Conservation (phyloP, 306 rosid genomes). For the Psophocarpus tetragonolobus region DNA sequence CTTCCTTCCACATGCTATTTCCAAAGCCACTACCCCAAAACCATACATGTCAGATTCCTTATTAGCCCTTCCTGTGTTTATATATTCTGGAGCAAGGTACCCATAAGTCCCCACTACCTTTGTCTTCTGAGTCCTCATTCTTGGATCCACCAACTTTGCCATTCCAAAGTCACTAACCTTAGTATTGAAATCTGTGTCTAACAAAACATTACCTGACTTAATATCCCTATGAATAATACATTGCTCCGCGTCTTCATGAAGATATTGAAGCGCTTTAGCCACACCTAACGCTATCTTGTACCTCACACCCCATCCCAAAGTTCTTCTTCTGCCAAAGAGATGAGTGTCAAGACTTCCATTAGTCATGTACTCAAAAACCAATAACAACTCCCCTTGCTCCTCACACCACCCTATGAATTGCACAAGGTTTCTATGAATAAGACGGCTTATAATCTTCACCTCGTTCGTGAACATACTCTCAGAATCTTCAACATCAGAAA, state of each 20-base stretch:
- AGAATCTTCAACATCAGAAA: neutral
- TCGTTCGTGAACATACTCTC: slow-evolving; percentile 16
- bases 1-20: slow-evolving; percentile 56
- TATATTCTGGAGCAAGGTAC: neutral
- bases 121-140: neutral
- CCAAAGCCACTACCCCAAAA: slow-evolving; percentile 30
- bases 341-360: slow-evolving; percentile 44
- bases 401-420: slow-evolving; percentile 58
- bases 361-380: slow-evolving; percentile 36
- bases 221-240: neutral
- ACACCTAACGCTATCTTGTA: neutral
- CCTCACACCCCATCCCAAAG: slow-evolving; percentile 40
- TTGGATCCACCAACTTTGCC: neutral
- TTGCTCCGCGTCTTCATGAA: neutral
- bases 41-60: neutral
- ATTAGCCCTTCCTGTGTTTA: slow-evolving; percentile 19
- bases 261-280: neutral
- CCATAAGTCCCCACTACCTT: neutral
- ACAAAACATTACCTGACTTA: neutral
- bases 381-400: slow-evolving; percentile 33
- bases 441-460: neutral
- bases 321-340: neutral
- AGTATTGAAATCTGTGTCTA: neutral
- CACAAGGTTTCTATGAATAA: slow-evolving; percentile 43
- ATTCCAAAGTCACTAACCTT: neutral